These are phyloP conservation scores for Adansonia madagascariensis DNA, from an alignment of 441 rosid genomes.

Conservation along the genomic window DNA sequence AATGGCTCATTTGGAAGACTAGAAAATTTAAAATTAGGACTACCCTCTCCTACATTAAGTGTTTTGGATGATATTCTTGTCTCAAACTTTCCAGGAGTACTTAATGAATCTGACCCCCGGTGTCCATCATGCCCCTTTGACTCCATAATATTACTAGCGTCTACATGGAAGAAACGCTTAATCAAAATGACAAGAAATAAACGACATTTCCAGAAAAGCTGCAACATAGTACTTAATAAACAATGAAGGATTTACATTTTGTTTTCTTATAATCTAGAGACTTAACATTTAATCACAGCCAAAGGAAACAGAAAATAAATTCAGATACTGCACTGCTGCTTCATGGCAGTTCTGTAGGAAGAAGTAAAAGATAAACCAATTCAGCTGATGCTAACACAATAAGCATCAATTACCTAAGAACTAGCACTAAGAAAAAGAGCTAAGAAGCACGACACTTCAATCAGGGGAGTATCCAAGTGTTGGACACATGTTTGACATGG, in stretches of 20 bases:
- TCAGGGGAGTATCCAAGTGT: too few relatives aligned
- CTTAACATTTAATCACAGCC: constrained; percentile 18
- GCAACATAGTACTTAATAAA: too few relatives aligned
- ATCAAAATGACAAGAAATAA: constrained; percentile 35
- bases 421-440: too few relatives aligned
- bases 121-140: constrained; percentile 29
- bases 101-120: constrained; percentile 31
- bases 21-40: constrained; percentile 16
- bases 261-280: neutral
- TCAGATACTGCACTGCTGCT: constrained; percentile 19
- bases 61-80: constrained; percentile 26
- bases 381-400: constrained; percentile 14
- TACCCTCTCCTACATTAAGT: constrained; percentile 14
- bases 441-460: too few relatives aligned
- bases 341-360: neutral
- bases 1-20: constrained; percentile 36
- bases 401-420: constrained; percentile 26
- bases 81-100: constrained; percentile 32
- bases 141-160: constrained; percentile 42
- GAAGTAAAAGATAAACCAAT: constrained; percentile 25
- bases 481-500: too few relatives aligned
- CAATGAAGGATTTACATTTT: neutral
- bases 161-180: constrained; percentile 48
- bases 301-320: neutral
- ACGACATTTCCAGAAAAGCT: neutral